Evolutionary conservation across 169 alveolate genomes (phyloP), one percentile per base, ranked within the genome.

Genomic region (Miamiensis avidus): DNA sequence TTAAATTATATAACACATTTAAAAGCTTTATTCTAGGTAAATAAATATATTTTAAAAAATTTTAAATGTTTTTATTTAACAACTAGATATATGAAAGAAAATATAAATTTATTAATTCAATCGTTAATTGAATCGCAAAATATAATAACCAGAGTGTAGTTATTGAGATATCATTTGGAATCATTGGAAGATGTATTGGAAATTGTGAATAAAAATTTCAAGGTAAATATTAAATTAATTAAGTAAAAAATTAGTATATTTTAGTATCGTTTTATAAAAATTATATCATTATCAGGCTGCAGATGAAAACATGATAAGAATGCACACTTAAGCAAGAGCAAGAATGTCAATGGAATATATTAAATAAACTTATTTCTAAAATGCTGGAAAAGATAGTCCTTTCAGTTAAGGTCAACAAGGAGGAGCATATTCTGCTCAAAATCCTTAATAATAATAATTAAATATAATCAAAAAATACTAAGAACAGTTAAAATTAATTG

Each of bases 261-360:
- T n/a, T n/a, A n/a, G n/a, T n/a, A n/a, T n/a, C n/a, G n/a, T n/a
- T n/a, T n/a, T n/a, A n/a, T n/a, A n/a, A n/a, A n/a, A n/a, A n/a
- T n/a, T n/a, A n/a, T n/a, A n/a, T n/a, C n/a, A n/a, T n/a, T n/a
- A n/a, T n/a, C n/a, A n/a, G n/a, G 81, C 34, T 30, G 82, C 89
- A 25, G 89, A 85, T 64, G 82, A 73, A 0, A 32, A 76, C 27
- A 49, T 85, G 33, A 76, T 85, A 29, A 85, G 83, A 79, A 72
- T 85, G 78, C 84, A 85, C 29, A 29, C 75, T 25, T 78, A 85
- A 74, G 79, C 89, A 11, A 32, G 82, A 74, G 89, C 89, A 15
- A 74, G 78, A 29, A 65, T 78, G n/a, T 76, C 89, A 28, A 85
- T 82, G 78, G 89, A 85, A 74, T 85, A 85, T 29, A 85, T 85